Percentiles rank a stretch among this genome's conserved stretches.
These are phyloP conservation scores for Vicia villosa DNA, from an alignment of 306 rosid genomes.

Conservation along the genomic window DNA sequence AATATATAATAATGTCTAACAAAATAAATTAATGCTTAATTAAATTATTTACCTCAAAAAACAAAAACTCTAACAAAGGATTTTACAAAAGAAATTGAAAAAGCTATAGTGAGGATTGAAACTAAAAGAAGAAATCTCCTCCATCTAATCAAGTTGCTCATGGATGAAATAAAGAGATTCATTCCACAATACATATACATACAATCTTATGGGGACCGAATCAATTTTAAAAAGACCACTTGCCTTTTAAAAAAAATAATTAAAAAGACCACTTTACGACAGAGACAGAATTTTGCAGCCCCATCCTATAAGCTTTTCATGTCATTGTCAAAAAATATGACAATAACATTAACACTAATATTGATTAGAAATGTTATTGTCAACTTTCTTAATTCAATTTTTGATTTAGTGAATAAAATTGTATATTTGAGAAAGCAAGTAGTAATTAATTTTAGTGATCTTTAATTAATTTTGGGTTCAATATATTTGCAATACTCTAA, in stretches of 20 bases:
- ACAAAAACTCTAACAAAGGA: not conserved
- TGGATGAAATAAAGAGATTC: slow-evolving; percentile 6
- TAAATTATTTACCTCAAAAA: no score
- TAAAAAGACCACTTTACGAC: slow-evolving; percentile 12
- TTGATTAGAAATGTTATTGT: no score
- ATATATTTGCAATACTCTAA: no score
- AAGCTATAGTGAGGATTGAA: not conserved
- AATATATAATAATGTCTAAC: no score
- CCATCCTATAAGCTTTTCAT: slow-evolving; percentile 5
- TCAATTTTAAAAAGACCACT: slow-evolving; percentile 11
- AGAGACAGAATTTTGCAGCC: slow-evolving; percentile 11
- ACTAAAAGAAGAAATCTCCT: not conserved
- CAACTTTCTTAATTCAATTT: no score
- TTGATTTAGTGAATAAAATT: no score
- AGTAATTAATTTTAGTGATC: not conserved
- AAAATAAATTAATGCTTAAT: no score
- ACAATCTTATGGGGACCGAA: slow-evolving; percentile 15
- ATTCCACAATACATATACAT: not conserved
- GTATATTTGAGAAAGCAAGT: no score
- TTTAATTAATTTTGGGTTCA: no score
- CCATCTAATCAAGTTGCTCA: not conserved
- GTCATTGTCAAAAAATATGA: no score
- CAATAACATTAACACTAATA: no score
- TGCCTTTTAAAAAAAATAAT: not conserved
- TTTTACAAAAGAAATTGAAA: not conserved